Evolutionary conservation across 345 rosid species (phyloP), one percentile per base, ranked within the genome.

Genomic region (Heritiera littoralis): DNA sequence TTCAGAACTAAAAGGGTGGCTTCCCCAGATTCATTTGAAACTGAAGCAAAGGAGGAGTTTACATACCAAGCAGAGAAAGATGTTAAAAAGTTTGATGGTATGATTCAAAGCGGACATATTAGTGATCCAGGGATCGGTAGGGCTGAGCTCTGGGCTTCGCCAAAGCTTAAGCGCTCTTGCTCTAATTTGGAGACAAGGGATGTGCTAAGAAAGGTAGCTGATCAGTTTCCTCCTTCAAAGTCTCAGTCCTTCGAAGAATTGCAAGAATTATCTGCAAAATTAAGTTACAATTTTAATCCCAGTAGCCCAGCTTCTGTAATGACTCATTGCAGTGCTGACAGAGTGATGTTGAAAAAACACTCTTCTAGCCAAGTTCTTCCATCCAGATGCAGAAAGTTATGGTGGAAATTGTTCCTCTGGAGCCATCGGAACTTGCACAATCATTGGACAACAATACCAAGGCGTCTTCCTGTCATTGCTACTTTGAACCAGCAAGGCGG

Each of bases 331-430:
- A 93, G 97, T 79, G 98, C 99, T 11, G 99, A 95, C 78, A 84
- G 88, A 87, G 99, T 93, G 78, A 93, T 95, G 93, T 86, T 95
- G 76, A 91, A 90, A 90, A 95, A 92, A 84, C 96, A 89, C 75
- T 93, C 99, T 9, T 92, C 98, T 0, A 92, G 94, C 88, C 99
- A 95, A 83, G 86, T 95, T 78, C 89, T 93, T 30, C 98, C 99
- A 6, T 95, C 99, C 0, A 89, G 97, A 49, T 91, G 97, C 80
- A 83, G 94, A 56, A 85, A 79, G 56, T 84, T 96, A 20, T 92
- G 97, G 98, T 91, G 98, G 98, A 93, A 94, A 72, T 77, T 93
- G 79, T 92, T 93, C 71, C 91, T 96, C 8, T 93, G 99, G 99
- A 96, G 99, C 82, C 98, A 93, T 77, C 84, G 99, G 82, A 96